These are phyloP conservation scores for Pythium biforme DNA, from an alignment of 352 stramenopile species.

Conservation along the genomic window DNA sequence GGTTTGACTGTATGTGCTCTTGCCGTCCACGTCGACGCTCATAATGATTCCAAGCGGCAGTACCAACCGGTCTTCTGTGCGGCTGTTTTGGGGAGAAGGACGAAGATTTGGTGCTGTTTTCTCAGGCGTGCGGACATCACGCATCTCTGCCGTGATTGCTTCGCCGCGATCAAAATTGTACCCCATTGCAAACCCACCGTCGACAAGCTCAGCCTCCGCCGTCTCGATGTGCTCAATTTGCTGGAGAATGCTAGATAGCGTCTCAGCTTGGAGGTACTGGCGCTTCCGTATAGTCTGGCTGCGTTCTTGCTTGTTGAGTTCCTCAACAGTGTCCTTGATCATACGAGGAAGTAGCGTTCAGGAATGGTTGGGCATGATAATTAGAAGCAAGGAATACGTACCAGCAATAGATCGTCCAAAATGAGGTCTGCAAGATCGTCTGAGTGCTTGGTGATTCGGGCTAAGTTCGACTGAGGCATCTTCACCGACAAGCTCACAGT, in stretches of 20 bases:
- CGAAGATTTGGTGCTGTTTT: neutral
- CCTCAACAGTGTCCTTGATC: conserved; percentile 52
- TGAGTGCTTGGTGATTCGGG: conserved; percentile 43
- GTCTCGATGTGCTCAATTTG: conserved; percentile 50
- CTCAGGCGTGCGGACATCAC: neutral
- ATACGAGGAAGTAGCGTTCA: neutral
- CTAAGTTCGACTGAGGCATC: conserved; percentile 36
- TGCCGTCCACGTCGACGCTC: conserved; percentile 31
- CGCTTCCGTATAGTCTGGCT: conserved; percentile 28
- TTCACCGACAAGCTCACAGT: conserved; percentile 34
- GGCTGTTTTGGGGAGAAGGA: too few species aligned
- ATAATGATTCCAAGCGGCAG: conserved; percentile 52
- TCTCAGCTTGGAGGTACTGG: conserved; percentile 27
- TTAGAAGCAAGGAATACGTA: conserved; percentile 21
- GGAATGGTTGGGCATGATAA: neutral
- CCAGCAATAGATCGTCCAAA: conserved; percentile 62
- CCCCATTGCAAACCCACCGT: conserved; percentile 35
- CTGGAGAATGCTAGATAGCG: conserved; percentile 51
- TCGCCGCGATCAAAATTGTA: conserved; percentile 9
- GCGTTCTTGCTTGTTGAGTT: conserved; percentile 57
- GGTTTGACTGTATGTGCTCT: neutral
- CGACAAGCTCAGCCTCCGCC: conserved; percentile 38
- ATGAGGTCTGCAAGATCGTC: conserved; percentile 53
- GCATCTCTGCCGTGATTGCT: neutral
- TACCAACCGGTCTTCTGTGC: neutral